Conservation (phyloP, 768 basidiomycete genomes). For the Kondoa malvinella region DNA sequence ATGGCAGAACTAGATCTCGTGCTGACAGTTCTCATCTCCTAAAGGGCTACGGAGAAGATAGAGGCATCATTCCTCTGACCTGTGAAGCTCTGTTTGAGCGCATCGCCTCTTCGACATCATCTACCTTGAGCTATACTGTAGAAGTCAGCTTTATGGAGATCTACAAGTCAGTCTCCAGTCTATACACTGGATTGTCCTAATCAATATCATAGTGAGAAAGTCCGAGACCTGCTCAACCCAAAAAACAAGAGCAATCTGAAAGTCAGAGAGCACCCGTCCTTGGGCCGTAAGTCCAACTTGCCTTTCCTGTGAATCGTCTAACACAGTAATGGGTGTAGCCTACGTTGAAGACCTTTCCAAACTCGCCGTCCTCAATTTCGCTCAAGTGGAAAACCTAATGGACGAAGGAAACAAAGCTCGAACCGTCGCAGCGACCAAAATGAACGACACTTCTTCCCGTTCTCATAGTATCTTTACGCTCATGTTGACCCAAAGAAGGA, state of each 20-base stretch:
- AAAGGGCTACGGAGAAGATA: slow-evolving; percentile 40
- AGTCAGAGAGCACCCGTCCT: slow-evolving; percentile 86
- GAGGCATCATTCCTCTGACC: slow-evolving; percentile 92
- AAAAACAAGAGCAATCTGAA: slow-evolving; percentile 90
- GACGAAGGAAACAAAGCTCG: slow-evolving; percentile 96
- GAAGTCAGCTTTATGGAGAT: slow-evolving; percentile 95
- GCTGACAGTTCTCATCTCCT: slow-evolving; percentile 26
- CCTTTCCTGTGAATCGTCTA: not conserved
- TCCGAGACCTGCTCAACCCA: slow-evolving; percentile 89
- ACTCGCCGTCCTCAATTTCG: slow-evolving; percentile 73
- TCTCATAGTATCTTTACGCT: slow-evolving; percentile 97
- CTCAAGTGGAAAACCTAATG: slow-evolving; percentile 99
- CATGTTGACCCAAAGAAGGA: slow-evolving; percentile 76
- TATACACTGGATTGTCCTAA: slow-evolving; percentile 24
- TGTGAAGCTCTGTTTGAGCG: slow-evolving; percentile 82
- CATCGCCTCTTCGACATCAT: slow-evolving; percentile 47
- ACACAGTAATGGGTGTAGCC: slow-evolving; percentile 53
- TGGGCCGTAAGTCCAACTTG: slow-evolving; percentile 20
- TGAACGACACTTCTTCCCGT: slow-evolving; percentile 97
- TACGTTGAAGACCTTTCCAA: slow-evolving; percentile 96
- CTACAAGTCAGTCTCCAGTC: slow-evolving; percentile 19
- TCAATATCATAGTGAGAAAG: slow-evolving; percentile 80
- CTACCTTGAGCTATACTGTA: slow-evolving; percentile 64
- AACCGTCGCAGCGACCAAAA: slow-evolving; percentile 95
- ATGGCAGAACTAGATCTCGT: too few species aligned